Conservation (phyloP, 345 rosid genomes). For the Turritis glabra region DNA sequence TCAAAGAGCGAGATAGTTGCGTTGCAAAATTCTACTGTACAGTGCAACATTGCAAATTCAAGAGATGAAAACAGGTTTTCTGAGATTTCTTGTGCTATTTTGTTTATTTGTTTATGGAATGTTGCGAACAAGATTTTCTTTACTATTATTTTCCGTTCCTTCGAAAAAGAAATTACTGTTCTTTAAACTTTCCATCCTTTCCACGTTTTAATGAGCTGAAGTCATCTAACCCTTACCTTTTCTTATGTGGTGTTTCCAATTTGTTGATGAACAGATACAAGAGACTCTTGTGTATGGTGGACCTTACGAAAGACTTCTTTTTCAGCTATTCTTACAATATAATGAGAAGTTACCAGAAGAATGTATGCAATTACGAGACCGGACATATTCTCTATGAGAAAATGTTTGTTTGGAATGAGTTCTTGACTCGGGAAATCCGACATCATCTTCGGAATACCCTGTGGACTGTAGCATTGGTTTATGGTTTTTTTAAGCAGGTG, state of each 20-base stretch:
- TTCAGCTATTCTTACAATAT: constrained; percentile 93
- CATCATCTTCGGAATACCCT: constrained; percentile 78
- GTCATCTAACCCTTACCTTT: neutral
- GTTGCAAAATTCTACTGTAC: constrained; percentile 59
- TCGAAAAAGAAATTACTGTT: neutral
- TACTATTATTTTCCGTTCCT: neutral
- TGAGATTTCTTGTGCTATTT: constrained; percentile 2
- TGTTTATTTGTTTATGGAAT: neutral
- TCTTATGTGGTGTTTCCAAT: neutral
- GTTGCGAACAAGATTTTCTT: neutral
- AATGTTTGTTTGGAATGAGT: constrained; percentile 98
- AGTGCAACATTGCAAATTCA: constrained; percentile 43
- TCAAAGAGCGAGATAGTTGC: constrained; percentile 72
- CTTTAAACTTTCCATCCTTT: neutral
- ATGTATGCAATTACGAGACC: constrained; percentile 58
- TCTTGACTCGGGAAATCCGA: constrained; percentile 80
- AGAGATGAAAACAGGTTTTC: constrained; percentile 74
- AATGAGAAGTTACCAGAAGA: constrained; percentile 84
- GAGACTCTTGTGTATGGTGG: constrained; percentile 83
- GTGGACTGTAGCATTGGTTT: constrained; percentile 95
- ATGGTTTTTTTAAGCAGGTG: constrained; percentile 97
- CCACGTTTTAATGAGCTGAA: neutral
- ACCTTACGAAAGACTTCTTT: constrained; percentile 94
- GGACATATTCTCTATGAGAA: constrained; percentile 72
- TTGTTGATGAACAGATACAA: constrained; percentile 67